These are phyloP conservation scores for Skeletonema menzelii DNA, from an alignment of 108 stramenopile species.

Conservation along the genomic window DNA sequence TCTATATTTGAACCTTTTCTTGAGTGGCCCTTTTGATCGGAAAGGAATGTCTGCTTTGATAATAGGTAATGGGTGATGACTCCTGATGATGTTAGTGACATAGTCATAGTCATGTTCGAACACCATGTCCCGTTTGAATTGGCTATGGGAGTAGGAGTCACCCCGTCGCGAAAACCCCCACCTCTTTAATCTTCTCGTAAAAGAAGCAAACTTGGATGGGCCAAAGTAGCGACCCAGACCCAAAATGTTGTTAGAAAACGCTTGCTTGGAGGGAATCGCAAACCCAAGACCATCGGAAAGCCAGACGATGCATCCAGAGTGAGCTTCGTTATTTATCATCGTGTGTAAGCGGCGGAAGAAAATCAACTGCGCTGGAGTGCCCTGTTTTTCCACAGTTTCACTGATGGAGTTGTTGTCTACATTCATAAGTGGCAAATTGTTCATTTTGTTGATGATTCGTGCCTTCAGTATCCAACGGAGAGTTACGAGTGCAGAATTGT, in stretches of 20 bases:
- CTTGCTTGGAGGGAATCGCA: conserved; percentile 67
- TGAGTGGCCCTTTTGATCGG: not conserved
- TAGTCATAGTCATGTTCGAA: not conserved
- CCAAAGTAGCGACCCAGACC: conserved; percentile 76
- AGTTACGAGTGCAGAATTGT: not conserved
- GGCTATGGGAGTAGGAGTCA: not conserved
- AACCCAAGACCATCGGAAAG: conserved; percentile 67
- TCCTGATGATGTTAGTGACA: not conserved
- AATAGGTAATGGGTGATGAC: not conserved
- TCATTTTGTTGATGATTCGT: not conserved
- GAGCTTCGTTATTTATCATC: conserved; percentile 13
- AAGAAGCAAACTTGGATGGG: conserved; percentile 78
- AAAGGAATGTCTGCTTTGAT: not conserved
- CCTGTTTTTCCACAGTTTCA: conserved; percentile 11
- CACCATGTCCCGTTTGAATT: not conserved
- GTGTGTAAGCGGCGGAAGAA: conserved; percentile 16
- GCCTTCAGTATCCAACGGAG: not conserved
- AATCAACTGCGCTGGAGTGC: conserved; percentile 20
- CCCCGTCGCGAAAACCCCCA: not conserved
- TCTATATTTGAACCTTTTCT: conserved; percentile 1
- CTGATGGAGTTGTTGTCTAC: not conserved
- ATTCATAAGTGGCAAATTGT: not conserved
- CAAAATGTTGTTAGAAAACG: conserved; percentile 74
- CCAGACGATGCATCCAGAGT: conserved; percentile 55
- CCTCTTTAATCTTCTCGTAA: conserved; percentile 84